Evolutionary conservation across 306 rosid genomes (phyloP), one percentile per base, ranked within the genome.

Genomic region (Pyrus betulifolia): DNA sequence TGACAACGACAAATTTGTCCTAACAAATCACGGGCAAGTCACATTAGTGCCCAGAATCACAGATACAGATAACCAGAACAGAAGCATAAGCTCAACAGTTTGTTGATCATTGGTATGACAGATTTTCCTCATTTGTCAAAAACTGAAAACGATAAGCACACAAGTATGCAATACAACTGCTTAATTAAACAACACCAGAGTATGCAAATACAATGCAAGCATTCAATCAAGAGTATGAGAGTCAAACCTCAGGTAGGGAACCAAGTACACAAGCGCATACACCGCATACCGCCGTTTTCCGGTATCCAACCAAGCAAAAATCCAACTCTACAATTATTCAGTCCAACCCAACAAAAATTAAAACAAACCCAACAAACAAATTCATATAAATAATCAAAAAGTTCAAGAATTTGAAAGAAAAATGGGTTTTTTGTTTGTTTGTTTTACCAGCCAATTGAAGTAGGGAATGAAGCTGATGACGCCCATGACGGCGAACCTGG

Each of bases 361-460:
- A 62, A 51, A 23, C 55, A 45, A 49, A 67, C 71, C 23, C 59
- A 4, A 4, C 3, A 14, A 70, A 44, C 17, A 17, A 17, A 51
- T 51, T 6, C 44, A 44, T 66, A 5, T 2, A 23, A 35, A 23
- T 22, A 51, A 65, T 21, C 1, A 30, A 19, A 18, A 35, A 10
- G 13, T 28, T 4, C 18, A 30, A 22, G 2, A 25, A n/a, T 25
- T 40, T 22, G 21, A 15, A 19, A 15, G 55, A 17, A 2, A 51
- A 51, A 0, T 17, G 55, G 55, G 18, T 51, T 51, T 0, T 51
- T 51, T 13, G 42, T 38, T 7, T 35, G 40, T 35, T 21, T 31
- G 3, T 57, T 57, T 44, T 81, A 95, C 98, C 74, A 96, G 96
- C 99, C 99, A 96, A 79, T 96, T 96, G 84, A 96, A 96, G 86